A percentile compares a stretch with the other conserved stretches of the same genome.
Evolutionary conservation across 768 basidiomycete genomes (phyloP).

Genomic region (Collybia mongolica): DNA sequence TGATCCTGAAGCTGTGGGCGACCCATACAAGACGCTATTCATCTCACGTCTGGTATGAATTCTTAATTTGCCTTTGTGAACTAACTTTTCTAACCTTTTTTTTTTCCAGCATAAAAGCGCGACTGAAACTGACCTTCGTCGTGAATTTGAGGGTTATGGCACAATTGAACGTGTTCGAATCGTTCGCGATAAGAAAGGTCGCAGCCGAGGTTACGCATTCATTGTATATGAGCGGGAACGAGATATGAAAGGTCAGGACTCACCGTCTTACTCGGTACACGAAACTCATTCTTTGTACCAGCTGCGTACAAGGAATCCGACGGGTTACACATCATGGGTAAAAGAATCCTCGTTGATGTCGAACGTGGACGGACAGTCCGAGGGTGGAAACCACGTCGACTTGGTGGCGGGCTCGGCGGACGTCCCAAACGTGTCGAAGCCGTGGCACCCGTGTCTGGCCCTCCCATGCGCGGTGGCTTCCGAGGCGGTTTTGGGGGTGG

Average conservation of each 20-base stretch:
- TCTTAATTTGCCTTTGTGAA: not conserved
- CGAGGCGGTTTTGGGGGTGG: conserved; percentile 44
- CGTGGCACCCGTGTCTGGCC: conserved; percentile 25
- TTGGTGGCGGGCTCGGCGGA: conserved; percentile 99
- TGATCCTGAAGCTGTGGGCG: conserved; percentile 87
- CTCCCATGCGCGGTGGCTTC: conserved; percentile 37
- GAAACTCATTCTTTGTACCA: conserved; percentile 25
- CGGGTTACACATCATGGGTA: conserved; percentile 93
- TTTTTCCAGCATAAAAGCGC: conserved; percentile 79
- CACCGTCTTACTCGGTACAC: conserved; percentile 9
- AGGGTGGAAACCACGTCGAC: conserved; percentile 95
- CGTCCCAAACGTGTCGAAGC: conserved; percentile 79
- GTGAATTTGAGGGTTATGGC: conserved; percentile 95
- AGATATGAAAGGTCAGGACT: conserved; percentile 91
- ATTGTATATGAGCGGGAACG: conserved; percentile 97
- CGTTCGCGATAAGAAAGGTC: conserved; percentile 86
- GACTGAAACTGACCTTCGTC: conserved; percentile 87
- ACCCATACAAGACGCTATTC: conserved; percentile 98
- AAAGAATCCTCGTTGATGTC: conserved; percentile 95
- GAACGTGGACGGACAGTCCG: conserved; percentile 97
- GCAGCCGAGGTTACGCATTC: conserved; percentile 92
- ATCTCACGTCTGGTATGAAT: conserved; percentile 79
- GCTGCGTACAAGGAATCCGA: conserved; percentile 99
- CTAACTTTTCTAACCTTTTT: conserved; percentile 13
- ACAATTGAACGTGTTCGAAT: conserved; percentile 93